Base-by-base conservation (phyloP, 371 early-diverging fungal genomes). In the Mucor plumbeus region DNA sequence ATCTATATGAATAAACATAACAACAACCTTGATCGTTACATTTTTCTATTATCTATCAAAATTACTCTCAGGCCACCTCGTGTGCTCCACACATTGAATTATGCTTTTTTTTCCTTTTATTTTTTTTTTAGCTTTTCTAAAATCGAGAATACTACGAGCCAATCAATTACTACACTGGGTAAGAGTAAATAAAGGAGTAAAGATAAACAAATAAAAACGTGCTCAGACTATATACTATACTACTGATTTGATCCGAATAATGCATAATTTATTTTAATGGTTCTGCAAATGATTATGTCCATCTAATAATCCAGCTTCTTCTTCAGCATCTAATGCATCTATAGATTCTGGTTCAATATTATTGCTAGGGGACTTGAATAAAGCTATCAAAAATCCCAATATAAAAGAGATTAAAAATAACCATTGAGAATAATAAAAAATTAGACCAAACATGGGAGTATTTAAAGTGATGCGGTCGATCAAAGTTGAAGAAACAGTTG, bases 371-470 rank as follows among this genome's bases (percentile, higher is more conserved):
- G 64, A n/a, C 35, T 60, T 68, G 19, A 70, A 69, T 11, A 72
- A 38, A 11, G 59, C 47, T 8, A 62, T 55, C 53, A 78, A 72
- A 21, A 86, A 70, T 0, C 79, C 82, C 33, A 75, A 40, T 5
- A 74, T 5, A 76, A 86, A 82, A 3, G 75, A 61, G 14, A 70
- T 65, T 58, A 87, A 57, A 66, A 88, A 86, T 17, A 75, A 71
- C 83, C 82, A 85, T 50, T 87, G 85, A 17, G 74, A 65, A 68
- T 81, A 82, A 64, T 84, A 87, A 59, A 85, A 87, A 17, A 81
- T 70, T 11, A 78, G 64, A 11, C 87, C 87, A 56, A 90, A 82
- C 13, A 78, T 72, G 43, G 88, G 90, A 13, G 80, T 80, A 14
- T 77, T 82, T 33, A 85, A 65, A 19, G 79, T 71, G 35, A 88